Percentiles rank a stretch among this genome's conserved stretches.
These are phyloP conservation scores for Tulasnella sp. DNA, from an alignment of 768 basidiomycete genomes.

Conservation along the genomic window DNA sequence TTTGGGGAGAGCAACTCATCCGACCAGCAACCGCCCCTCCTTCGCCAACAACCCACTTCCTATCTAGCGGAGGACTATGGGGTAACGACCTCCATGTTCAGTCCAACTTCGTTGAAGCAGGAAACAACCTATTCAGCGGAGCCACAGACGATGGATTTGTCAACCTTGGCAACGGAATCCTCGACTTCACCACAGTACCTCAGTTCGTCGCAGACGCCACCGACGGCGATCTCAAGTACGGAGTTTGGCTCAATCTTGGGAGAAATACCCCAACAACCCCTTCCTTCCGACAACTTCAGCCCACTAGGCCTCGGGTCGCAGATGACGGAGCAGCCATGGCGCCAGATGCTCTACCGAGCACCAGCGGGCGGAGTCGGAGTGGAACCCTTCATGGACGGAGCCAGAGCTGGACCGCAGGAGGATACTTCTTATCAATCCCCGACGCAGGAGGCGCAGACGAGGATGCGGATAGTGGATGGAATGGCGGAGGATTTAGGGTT, in stretches of 20 bases:
- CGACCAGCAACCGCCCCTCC: slow-evolving; percentile 14
- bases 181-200: not conserved
- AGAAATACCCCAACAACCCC: slow-evolving; percentile 19
- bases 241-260: slow-evolving; percentile 19
- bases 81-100: slow-evolving; percentile 16
- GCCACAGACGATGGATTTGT: slow-evolving; percentile 3
- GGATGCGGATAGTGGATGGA: slow-evolving; percentile 16
- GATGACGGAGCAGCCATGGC: slow-evolving; percentile 1
- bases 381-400: slow-evolving; percentile 18
- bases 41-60: slow-evolving; percentile 14
- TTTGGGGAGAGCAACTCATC: slow-evolving; percentile 5
- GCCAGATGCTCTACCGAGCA: not conserved
- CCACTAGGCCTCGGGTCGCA: not conserved
- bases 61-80: not conserved
- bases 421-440: not conserved
- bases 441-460: slow-evolving; percentile 2
- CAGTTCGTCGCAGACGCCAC: slow-evolving; percentile 10
- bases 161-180: not conserved
- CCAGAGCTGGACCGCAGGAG: slow-evolving; percentile 15
- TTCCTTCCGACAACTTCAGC: slow-evolving; percentile 14
- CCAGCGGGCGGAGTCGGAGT: slow-evolving; percentile 12
- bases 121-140: not conserved
- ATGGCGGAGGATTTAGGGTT: slow-evolving; percentile 5
- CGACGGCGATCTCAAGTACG: slow-evolving; percentile 10
- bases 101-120: not conserved